phyloP scores from a whole-genome alignment of 352 stramenopile species.

The Elongisporangium prolatum region DNA sequence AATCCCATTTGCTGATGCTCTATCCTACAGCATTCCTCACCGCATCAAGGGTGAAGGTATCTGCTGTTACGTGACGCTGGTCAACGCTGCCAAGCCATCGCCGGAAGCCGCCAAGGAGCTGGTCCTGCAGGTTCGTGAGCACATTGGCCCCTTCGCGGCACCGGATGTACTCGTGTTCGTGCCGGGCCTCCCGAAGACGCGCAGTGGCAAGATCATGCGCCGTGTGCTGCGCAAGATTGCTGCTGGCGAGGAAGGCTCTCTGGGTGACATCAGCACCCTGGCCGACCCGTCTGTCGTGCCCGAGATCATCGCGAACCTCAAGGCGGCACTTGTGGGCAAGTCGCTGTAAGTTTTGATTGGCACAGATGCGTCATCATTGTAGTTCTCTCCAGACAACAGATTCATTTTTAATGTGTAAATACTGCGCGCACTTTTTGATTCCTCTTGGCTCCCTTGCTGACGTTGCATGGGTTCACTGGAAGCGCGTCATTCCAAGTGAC shows the following conservation, averaged over 20 bases:
- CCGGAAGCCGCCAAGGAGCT: conserved; percentile 59
- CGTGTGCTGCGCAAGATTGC: conserved; percentile 98
- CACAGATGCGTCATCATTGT: neutral
- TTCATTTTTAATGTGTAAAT: neutral
- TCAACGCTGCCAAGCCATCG: conserved; percentile 67
- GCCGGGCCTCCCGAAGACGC: conserved; percentile 93
- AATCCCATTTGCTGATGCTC: neutral
- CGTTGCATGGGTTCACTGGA: neutral
- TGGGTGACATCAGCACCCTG: conserved; percentile 97
- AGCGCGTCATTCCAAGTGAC: neutral
- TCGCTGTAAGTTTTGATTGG: conserved; percentile 31
- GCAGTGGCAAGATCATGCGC: conserved; percentile 98
- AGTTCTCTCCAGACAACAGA: neutral
- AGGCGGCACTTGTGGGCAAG: conserved; percentile 61
- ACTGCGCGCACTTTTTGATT: neutral
- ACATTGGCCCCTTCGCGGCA: conserved; percentile 96
- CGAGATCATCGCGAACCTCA: conserved; percentile 88
- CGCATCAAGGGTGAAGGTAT: conserved; percentile 97
- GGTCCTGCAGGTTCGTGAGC: conserved; percentile 80
- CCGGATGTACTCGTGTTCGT: conserved; percentile 95
- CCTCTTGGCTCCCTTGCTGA: neutral
- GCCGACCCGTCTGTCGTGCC: conserved; percentile 95
- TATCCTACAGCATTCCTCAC: conserved; percentile 76
- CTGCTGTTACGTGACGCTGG: conserved; percentile 94
- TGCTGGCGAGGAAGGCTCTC: conserved; percentile 89